phyloP scores from a whole-genome alignment of 352 stramenopile species.

The Phytopythium ostracodes region DNA sequence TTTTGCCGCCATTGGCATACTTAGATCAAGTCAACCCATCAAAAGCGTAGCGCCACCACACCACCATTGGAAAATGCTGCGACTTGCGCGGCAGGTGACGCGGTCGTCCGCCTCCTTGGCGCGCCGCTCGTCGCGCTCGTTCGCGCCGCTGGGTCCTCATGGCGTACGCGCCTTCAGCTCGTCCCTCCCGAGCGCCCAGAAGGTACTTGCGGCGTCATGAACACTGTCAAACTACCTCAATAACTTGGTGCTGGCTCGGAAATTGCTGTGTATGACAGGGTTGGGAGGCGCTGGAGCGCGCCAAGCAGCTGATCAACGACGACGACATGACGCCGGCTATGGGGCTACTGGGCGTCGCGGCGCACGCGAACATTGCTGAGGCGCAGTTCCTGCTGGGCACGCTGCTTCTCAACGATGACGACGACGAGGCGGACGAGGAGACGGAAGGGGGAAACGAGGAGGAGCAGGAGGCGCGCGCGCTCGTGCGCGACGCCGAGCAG shows the following conservation, averaged over 20 bases:
- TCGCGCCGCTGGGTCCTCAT: background rate
- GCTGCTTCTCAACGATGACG: constrained; percentile 48
- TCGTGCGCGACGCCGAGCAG: constrained; percentile 63
- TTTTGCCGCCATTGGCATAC: background rate
- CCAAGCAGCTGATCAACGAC: constrained; percentile 49
- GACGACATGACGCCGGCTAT: constrained; percentile 58
- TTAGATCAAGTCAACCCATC: background rate
- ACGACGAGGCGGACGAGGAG: constrained; percentile 38
- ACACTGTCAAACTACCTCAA: background rate
- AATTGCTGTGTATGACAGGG: constrained; percentile 19
- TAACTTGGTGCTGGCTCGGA: background rate
- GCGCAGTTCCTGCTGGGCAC: constrained; percentile 73
- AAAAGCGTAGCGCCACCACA: too few species aligned
- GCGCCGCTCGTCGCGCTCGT: background rate
- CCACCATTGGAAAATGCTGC: background rate
- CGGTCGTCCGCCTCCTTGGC: background rate
- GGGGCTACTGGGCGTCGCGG: constrained; percentile 53
- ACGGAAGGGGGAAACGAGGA: constrained; percentile 11
- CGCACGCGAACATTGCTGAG: constrained; percentile 58
- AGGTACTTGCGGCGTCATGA: constrained; percentile 19
- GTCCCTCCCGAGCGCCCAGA: constrained; percentile 19
- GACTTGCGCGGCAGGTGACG: background rate
- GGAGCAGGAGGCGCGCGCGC: constrained; percentile 27
- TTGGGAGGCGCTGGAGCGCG: constrained; percentile 46
- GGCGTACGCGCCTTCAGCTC: constrained; percentile 13